A percentile compares a stretch with the other conserved stretches of the same genome.
Evolutionary conservation across 1,284 basidiomycete species (phyloP).

Genomic region (Ganoderma lingzhi): DNA sequence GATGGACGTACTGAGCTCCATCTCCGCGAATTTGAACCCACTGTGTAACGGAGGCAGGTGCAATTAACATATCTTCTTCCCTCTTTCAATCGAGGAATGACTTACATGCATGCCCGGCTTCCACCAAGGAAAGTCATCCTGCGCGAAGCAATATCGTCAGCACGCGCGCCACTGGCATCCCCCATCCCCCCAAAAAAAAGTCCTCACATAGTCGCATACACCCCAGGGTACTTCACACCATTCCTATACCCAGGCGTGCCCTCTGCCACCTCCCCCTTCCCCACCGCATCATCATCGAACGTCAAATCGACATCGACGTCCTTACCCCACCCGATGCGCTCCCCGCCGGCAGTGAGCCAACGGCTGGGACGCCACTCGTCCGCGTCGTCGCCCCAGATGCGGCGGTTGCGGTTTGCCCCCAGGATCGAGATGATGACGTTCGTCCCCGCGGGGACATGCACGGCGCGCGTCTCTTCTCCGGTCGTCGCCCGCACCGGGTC

Average conservation of each 20-base stretch:
- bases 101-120: slow-evolving; percentile 45
- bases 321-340: slow-evolving; percentile 30
- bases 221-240: slow-evolving; percentile 41
- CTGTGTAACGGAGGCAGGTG: slow-evolving; percentile 25
- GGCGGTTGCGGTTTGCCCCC: slow-evolving; percentile 37
- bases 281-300: slow-evolving; percentile 18
- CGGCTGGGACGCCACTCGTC: slow-evolving; percentile 51
- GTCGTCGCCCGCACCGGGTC: slow-evolving; percentile 43
- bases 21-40: slow-evolving; percentile 46
- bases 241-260: slow-evolving; percentile 22
- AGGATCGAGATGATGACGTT: slow-evolving; percentile 33
- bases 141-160: neutral
- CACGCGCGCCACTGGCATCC: neutral
- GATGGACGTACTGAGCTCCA: slow-evolving; percentile 43
- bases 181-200: neutral
- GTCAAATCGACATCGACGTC: slow-evolving; percentile 23
- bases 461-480: slow-evolving; percentile 37
- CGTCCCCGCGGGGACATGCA: slow-evolving; percentile 35
- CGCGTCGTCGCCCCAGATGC: slow-evolving; percentile 53
- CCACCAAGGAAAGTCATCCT: slow-evolving; percentile 50
- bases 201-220: slow-evolving; percentile 46
- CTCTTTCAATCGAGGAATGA: neutral
- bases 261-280: neutral
- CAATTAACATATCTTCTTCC: neutral
- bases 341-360: slow-evolving; percentile 41